Evolutionary conservation across 176 grass and related monocot species (phyloP).

Genomic region (Zoysia pacifica): DNA sequence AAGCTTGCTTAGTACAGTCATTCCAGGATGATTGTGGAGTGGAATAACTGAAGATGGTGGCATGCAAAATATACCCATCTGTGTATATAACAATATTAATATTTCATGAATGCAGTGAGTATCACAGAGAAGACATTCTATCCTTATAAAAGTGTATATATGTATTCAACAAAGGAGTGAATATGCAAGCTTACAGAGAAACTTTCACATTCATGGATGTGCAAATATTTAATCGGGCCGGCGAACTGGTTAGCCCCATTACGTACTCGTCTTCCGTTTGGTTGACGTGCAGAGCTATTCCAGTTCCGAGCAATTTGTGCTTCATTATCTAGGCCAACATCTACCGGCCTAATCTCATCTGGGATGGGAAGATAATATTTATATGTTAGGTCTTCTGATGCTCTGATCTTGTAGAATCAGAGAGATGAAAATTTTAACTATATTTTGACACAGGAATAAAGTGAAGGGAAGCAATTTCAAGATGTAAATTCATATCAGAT

Average conservation of each 20-base stretch:
- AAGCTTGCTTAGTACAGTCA: slow-evolving; percentile 99
- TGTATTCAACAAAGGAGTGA: slow-evolving; percentile 18
- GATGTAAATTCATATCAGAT: background rate
- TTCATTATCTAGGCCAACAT: slow-evolving; percentile 89
- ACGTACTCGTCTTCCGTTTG: slow-evolving; percentile 76
- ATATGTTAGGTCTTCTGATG: background rate
- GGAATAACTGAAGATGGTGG: slow-evolving; percentile 89
- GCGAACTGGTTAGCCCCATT: slow-evolving; percentile 60
- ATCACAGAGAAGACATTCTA: background rate
- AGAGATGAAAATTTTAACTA: background rate
- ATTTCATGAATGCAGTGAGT: background rate
- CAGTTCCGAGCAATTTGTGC: slow-evolving; percentile 74
- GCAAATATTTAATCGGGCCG: slow-evolving; percentile 84
- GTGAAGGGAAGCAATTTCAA: slow-evolving; percentile 2
- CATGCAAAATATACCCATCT: slow-evolving; percentile 99
- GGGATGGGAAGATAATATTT: slow-evolving; percentile 25
- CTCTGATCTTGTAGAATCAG: slow-evolving; percentile 22
- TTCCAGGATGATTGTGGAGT: slow-evolving; percentile 96
- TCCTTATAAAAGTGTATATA: background rate
- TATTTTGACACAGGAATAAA: slow-evolving; percentile 17
- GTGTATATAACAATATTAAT: slow-evolving; percentile 22
- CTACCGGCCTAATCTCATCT: slow-evolving; percentile 89
- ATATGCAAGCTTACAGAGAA: slow-evolving; percentile 76
- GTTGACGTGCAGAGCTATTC: slow-evolving; percentile 52
- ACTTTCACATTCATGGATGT: slow-evolving; percentile 88